Evolutionary conservation across 1,284 basidiomycete genomes (phyloP).

Genomic region (Irpex sp.): DNA sequence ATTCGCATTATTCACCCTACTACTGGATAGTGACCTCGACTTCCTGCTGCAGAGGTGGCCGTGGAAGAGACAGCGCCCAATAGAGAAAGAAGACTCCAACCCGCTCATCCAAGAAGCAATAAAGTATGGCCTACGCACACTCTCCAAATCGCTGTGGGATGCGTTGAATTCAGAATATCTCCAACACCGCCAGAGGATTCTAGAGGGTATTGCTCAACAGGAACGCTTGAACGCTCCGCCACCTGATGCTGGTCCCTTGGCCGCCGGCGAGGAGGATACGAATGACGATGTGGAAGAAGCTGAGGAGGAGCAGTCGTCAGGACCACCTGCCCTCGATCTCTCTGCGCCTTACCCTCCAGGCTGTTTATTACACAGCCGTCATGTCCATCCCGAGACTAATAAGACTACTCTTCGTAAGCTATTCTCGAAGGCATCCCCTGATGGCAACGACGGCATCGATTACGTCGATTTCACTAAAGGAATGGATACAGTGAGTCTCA

Average conservation of each 20-base stretch:
- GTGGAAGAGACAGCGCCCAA: conserved; percentile 40
- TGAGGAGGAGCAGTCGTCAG: neutral
- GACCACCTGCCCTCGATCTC: conserved; percentile 11
- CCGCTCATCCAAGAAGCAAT: conserved; percentile 36
- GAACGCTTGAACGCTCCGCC: neutral
- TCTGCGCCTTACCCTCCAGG: conserved; percentile 51
- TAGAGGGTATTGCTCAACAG: conserved; percentile 37
- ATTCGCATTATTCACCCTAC: conserved; percentile 64
- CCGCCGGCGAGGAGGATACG: neutral
- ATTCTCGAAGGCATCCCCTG: conserved; percentile 41
- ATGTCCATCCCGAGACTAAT: conserved; percentile 70
- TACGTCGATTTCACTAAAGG: conserved; percentile 78
- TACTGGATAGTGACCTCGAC: conserved; percentile 34
- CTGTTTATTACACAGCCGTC: conserved; percentile 66
- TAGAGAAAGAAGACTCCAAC: neutral
- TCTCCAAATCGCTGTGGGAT: conserved; percentile 59
- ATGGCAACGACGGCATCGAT: conserved; percentile 42
- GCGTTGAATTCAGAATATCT: conserved; percentile 61
- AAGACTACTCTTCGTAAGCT: conserved; percentile 69
- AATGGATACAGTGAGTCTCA: conserved; percentile 57
- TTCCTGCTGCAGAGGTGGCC: conserved; percentile 51
- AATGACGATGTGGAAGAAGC: neutral
- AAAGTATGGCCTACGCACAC: conserved; percentile 54
- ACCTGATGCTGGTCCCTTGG: neutral
- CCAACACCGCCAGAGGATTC: conserved; percentile 47